Conservation (phyloP, 1,284 basidiomycete species). For the Singerocomus inundabilis region DNA sequence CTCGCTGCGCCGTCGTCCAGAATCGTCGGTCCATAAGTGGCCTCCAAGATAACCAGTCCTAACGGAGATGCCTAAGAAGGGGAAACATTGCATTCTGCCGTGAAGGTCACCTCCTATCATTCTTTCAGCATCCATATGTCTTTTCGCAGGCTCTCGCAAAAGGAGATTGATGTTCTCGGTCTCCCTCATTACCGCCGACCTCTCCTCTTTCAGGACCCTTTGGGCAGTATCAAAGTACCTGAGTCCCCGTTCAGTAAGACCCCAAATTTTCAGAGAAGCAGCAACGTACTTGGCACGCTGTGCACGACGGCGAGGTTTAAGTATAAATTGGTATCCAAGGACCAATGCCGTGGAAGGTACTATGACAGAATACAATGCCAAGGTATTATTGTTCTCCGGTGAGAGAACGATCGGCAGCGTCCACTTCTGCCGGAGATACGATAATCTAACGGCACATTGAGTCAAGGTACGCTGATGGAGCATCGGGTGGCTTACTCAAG, state of each 20-base stretch:
- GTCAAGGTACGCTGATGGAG: slow-evolving; percentile 4
- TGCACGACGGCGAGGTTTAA: slow-evolving; percentile 48
- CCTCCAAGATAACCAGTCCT: slow-evolving; percentile 71
- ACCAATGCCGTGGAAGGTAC: slow-evolving; percentile 48
- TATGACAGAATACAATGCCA: slow-evolving; percentile 45
- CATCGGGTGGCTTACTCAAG: slow-evolving; percentile 29
- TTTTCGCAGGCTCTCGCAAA: slow-evolving; percentile 45
- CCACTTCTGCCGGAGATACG: slow-evolving; percentile 54
- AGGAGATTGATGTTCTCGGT: slow-evolving; percentile 51
- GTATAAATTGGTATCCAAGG: slow-evolving; percentile 48
- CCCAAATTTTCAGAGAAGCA: slow-evolving; percentile 8
- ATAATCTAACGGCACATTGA: slow-evolving; percentile 32
- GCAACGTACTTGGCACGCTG: slow-evolving; percentile 36
- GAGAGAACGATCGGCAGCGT: slow-evolving; percentile 55
- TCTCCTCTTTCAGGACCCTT: slow-evolving; percentile 55
- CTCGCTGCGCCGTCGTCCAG: slow-evolving; percentile 49
- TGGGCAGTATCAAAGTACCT: slow-evolving; percentile 52
- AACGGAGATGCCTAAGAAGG: slow-evolving; percentile 9
- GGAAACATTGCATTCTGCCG: slow-evolving; percentile 2
- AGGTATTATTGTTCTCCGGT: slow-evolving; percentile 41
- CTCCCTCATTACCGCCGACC: slow-evolving; percentile 54
- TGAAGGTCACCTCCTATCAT: slow-evolving; percentile 31
- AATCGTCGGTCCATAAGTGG: slow-evolving; percentile 52
- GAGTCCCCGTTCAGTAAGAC: slow-evolving; percentile 33
- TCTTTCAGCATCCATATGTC: slow-evolving; percentile 43